Percentiles rank a stretch among this genome's conserved stretches.
phyloP scores from a whole-genome alignment of 495 filamentous ascomycete species.

The Rhypophila decipiens region DNA sequence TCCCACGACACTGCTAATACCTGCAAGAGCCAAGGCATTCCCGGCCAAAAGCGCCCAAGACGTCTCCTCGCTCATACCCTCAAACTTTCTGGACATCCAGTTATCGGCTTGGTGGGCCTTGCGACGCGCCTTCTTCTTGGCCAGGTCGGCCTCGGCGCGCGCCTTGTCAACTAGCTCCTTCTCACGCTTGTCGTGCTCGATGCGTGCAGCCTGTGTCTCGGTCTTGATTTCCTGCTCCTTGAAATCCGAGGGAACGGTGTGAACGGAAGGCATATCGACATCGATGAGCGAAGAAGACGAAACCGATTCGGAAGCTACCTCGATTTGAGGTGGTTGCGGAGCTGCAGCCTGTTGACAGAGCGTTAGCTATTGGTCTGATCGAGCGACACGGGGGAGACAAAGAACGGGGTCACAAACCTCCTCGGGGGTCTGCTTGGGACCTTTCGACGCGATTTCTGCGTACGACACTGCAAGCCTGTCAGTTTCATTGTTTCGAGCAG shows the following conservation, averaged over 20 bases:
- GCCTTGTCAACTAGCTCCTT: conserved; percentile 37
- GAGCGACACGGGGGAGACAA: background rate
- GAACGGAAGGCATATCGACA: conserved; percentile 67
- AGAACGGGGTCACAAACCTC: conserved; percentile 45
- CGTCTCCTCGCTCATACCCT: conserved; percentile 16
- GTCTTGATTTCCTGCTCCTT: conserved; percentile 59
- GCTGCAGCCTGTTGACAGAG: conserved; percentile 43
- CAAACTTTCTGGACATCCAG: conserved; percentile 31
- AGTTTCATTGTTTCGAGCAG: background rate
- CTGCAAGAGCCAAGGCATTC: conserved; percentile 38
- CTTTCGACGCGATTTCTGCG: conserved; percentile 65
- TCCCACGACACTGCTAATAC: conserved; percentile 39
- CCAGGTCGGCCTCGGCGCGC: conserved; percentile 40
- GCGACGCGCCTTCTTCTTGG: conserved; percentile 45
- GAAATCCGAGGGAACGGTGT: conserved; percentile 62
- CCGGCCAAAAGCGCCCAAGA: conserved; percentile 28
- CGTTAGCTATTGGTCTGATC: conserved; percentile 9
- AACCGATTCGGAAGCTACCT: conserved; percentile 51
- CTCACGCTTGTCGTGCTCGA: conserved; percentile 46
- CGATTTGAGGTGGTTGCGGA: conserved; percentile 58
- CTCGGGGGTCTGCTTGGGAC: conserved; percentile 64
- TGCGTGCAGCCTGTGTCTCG: conserved; percentile 62
- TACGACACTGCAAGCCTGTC: conserved; percentile 57
- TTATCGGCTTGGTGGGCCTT: conserved; percentile 35
- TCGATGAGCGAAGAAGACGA: conserved; percentile 60